Conservation (phyloP, 352 stramenopile genomes). For the Blastocystis sp. region DNA sequence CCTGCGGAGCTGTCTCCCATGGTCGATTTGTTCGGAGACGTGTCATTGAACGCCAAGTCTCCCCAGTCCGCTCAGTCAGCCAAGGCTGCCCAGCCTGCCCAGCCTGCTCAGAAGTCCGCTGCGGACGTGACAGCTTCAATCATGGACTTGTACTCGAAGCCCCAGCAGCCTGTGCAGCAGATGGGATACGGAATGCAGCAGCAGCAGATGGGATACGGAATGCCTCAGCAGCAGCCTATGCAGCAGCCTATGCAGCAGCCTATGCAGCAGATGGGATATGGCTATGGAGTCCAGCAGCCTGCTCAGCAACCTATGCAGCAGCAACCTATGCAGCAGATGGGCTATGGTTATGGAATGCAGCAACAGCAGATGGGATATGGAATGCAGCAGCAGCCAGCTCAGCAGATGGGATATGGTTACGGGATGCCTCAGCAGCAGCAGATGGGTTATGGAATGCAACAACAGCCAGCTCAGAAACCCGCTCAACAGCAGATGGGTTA, state of each 20-base stretch:
- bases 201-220: neutral
- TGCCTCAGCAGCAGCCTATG: neutral
- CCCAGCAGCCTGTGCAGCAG: neutral
- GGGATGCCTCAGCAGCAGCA: neutral
- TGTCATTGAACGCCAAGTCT: neutral
- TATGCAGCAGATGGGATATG: neutral
- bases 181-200: neutral
- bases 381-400: neutral
- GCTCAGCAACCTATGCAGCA: neutral
- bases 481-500: neutral
- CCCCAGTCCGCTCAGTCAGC: no score
- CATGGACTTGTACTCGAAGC: slow-evolving; percentile 17
- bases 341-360: slow-evolving; percentile 35
- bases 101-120: neutral
- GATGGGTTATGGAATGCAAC: neutral
- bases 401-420: neutral
- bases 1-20: slow-evolving; percentile 7
- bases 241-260: neutral
- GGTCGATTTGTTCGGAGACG: slow-evolving; percentile 11
- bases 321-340: neutral
- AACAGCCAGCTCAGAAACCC: neutral
- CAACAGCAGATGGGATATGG: neutral
- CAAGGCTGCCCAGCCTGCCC: no score
- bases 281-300: neutral
- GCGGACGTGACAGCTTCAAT: neutral